Evolutionary conservation across 164 flowering plant species (phyloP), one percentile per base, ranked within the genome.

Genomic region (Liriodendron chinense): DNA sequence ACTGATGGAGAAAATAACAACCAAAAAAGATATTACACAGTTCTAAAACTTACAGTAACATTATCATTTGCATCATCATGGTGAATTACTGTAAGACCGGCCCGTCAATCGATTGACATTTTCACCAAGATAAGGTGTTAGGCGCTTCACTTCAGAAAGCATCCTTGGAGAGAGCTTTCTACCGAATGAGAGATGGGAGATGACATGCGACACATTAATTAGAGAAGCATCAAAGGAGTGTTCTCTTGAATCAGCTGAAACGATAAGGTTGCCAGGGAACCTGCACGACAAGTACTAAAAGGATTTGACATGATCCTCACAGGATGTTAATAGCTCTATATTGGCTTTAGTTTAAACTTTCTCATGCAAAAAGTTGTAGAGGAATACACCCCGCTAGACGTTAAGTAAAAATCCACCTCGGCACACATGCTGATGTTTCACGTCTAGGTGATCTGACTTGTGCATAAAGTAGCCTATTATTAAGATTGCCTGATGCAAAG

Each of bases 171-270:
- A 65, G 72, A 96, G 79, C 76, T 66, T 86, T 80, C 83, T 84
- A 62, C 99, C 99, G 83, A 96, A 96, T 71, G 98, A 89, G 77
- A 96, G 82, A 84, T 91, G 91, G 68, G 89, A 79, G 70, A 94
- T 83, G 61, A 89, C 83, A 82, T 94, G 99, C 12, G 98, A 96
- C 92, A 96, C 88, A 79, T 96, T 96, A 92, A 96, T 90, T 79
- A 85, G 86, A 79, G 99, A 85, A 75, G 91, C 74, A 85, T 96
- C 97, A 84, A 96, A 96, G 1, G 99, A 96, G 85, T 96, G 99
- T 34, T 92, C 68, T 73, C 83, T 91, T 47, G 98, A 96, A 70
- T 80, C 94, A 78, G 99, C 98, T 72, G 98, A 88, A 67, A 96
- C 77, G 18, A 96, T 84, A 75, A 96, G 97, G 84, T 88, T 89